phyloP scores from a whole-genome alignment of 164 flowering plant species.

The Piper longum region DNA sequence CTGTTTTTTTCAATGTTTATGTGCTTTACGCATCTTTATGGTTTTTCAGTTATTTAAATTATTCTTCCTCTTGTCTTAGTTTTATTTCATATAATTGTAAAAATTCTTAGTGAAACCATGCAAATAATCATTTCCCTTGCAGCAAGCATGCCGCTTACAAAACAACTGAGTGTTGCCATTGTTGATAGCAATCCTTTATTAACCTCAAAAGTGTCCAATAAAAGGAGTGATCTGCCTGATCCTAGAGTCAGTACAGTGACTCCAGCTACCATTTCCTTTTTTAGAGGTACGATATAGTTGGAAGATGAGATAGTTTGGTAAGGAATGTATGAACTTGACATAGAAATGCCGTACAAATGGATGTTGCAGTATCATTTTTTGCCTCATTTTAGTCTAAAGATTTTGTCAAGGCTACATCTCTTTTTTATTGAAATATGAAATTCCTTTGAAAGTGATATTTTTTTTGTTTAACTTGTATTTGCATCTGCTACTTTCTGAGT shows the following conservation, averaged over 20 bases:
- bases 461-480: too few relatives aligned
- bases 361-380: background rate
- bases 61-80: conserved; percentile 4
- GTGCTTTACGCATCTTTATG: background rate
- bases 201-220: conserved; percentile 19
- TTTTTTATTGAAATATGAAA: too few relatives aligned
- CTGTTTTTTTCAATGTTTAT: too few relatives aligned
- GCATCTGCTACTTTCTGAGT: too few relatives aligned
- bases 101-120: too few relatives aligned
- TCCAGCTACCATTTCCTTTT: conserved; percentile 74
- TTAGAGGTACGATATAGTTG: conserved; percentile 45
- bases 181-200: conserved; percentile 84
- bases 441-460: too few relatives aligned
- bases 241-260: conserved; percentile 96
- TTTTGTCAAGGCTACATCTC: background rate
- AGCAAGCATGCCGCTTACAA: conserved; percentile 78
- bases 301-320: background rate
- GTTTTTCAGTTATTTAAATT: too few relatives aligned
- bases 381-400: background rate
- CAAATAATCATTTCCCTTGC: conserved; percentile 11
- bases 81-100: too few relatives aligned
- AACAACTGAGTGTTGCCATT: conserved; percentile 70
- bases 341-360: background rate
- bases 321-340: background rate
- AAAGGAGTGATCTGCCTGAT: conserved; percentile 72